Evolutionary conservation across 1,139 yeast species (phyloP).

Genomic region (Pichia sp.): DNA sequence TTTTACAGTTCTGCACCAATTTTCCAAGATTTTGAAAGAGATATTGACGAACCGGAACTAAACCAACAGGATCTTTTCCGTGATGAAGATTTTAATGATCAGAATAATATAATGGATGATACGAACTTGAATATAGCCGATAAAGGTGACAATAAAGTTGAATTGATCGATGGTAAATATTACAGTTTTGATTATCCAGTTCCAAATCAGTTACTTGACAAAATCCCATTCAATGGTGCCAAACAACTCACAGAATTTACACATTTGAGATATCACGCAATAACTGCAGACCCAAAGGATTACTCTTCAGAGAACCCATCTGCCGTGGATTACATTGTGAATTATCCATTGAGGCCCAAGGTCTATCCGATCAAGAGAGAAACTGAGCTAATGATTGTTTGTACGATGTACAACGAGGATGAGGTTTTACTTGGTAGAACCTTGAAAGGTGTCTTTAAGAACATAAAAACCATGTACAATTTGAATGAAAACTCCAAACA

Average conservation of each 20-base stretch:
- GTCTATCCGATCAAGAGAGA: slow-evolving; percentile 56
- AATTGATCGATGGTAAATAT: slow-evolving; percentile 43
- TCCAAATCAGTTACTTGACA: slow-evolving; percentile 47
- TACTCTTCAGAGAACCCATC: slow-evolving; percentile 39
- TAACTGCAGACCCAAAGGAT: slow-evolving; percentile 71
- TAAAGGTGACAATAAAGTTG: slow-evolving; percentile 23
- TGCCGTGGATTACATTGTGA: slow-evolving; percentile 18
- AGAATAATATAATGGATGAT: slow-evolving; percentile 10
- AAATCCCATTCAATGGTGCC: slow-evolving; percentile 43
- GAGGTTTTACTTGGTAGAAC: slow-evolving; percentile 68
- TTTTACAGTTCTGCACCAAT: slow-evolving; percentile 5
- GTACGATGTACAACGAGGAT: slow-evolving; percentile 80
- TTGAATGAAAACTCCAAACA: slow-evolving; percentile 45
- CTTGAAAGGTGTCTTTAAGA: slow-evolving; percentile 69
- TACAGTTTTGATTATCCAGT: slow-evolving; percentile 77
- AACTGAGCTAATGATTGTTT: slow-evolving; percentile 68
- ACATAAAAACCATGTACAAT: slow-evolving; percentile 72
- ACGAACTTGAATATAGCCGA: slow-evolving; percentile 19
- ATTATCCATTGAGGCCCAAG: slow-evolving; percentile 52
- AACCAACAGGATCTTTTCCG: slow-evolving; percentile 12
- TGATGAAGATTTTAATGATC: slow-evolving; percentile 8
- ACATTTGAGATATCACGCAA: slow-evolving; percentile 72
- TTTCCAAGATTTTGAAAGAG: slow-evolving; percentile 23
- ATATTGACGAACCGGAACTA: slow-evolving; percentile 24
- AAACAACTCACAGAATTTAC: slow-evolving; percentile 58